phyloP scores from a whole-genome alignment of 1,284 basidiomycete genomes.

The Sanguinoderma infundibulare region DNA sequence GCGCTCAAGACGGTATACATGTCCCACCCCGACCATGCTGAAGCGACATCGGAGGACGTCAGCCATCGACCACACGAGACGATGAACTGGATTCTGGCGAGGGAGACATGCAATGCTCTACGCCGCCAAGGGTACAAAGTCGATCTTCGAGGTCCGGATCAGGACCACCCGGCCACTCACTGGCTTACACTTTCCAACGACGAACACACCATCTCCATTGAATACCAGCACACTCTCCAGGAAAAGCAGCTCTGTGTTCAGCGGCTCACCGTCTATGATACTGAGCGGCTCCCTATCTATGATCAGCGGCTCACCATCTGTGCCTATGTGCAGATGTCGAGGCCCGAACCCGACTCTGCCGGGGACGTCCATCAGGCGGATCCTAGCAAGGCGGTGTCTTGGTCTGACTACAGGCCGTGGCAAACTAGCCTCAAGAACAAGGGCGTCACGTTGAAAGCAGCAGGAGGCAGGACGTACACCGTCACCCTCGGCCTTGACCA shows the following conservation, averaged over 20 bases:
- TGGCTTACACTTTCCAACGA: not conserved
- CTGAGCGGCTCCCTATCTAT: no score
- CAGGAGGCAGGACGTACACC: no score
- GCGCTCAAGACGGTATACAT: not conserved
- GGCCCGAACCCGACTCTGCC: not conserved
- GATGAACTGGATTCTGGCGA: not conserved
- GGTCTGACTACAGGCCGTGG: not conserved
- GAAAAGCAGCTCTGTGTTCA: no score
- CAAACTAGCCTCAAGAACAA: not conserved
- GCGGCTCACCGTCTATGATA: no score
- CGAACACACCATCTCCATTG: not conserved
- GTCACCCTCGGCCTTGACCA: no score
- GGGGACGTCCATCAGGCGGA: not conserved
- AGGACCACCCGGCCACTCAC: not conserved
- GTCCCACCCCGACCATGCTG: not conserved
- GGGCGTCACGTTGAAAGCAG: no score
- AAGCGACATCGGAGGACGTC: not conserved
- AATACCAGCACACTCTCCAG: not conserved
- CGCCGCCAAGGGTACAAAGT: not conserved
- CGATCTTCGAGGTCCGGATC: not conserved
- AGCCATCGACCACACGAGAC: not conserved
- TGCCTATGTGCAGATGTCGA: not conserved
- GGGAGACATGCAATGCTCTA: not conserved
- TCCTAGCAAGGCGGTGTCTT: not conserved
- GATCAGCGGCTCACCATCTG: not conserved